A percentile compares a stretch with the other conserved stretches of the same genome.
phyloP scores from a whole-genome alignment of 78 protist species.

The Cavenderia fasciculata region DNA sequence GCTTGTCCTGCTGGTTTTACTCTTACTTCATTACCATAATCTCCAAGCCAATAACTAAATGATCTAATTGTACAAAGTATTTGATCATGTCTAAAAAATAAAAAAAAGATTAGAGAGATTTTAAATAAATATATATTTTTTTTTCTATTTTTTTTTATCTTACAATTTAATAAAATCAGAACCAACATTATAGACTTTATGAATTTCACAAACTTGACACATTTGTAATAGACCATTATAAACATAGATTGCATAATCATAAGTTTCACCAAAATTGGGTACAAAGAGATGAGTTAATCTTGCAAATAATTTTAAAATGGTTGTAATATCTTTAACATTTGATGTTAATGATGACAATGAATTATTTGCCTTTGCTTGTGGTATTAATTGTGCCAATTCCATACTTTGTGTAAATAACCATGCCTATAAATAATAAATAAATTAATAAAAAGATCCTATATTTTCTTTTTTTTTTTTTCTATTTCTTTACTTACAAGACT shows the following conservation, averaged over 20 bases:
- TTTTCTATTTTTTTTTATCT: background rate
- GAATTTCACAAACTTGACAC: constrained; percentile 10
- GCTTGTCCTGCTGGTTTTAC: constrained; percentile 17
- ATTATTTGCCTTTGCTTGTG: too few relatives aligned
- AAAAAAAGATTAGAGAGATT: background rate
- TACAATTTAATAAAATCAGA: constrained; percentile 46
- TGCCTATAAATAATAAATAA: constrained; percentile 6
- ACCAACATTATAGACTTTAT: constrained; percentile 10
- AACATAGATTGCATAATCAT: constrained; percentile 29
- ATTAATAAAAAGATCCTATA: too few relatives aligned
- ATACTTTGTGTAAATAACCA: constrained; percentile 65
- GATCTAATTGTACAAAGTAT: constrained; percentile 40
- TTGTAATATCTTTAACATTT: constrained; percentile 39
- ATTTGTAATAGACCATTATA: constrained; percentile 40
- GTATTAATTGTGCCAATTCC: too few relatives aligned
- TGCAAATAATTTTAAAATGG: constrained; percentile 32
- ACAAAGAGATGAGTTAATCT: constrained; percentile 36
- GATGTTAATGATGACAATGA: too few relatives aligned
- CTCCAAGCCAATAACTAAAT: constrained; percentile 43
- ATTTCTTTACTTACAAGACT: constrained; percentile 24
- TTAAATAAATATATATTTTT: too few relatives aligned
- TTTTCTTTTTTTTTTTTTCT: too few relatives aligned
- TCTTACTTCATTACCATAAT: constrained; percentile 52
- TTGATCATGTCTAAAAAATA: constrained; percentile 23
- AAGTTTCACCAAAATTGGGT: constrained; percentile 31